A percentile compares a stretch with the other conserved stretches of the same genome.
phyloP scores from a whole-genome alignment of 495 filamentous ascomycete genomes.

The Platismatia glauca region DNA sequence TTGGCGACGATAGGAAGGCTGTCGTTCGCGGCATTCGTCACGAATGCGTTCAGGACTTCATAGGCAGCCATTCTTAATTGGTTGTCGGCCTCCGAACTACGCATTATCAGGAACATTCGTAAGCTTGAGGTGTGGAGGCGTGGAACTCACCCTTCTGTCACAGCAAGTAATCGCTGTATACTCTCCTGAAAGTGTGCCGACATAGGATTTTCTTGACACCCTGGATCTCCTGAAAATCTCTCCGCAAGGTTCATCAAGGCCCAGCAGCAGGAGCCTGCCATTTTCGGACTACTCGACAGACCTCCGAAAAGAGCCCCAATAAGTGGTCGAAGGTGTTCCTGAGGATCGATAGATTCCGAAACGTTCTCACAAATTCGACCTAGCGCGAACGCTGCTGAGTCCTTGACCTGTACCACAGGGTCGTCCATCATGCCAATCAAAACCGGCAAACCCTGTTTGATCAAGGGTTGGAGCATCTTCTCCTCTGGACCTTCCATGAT shows the following conservation, averaged over 20 bases:
- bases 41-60: conserved; percentile 90
- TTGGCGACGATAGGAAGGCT: conserved; percentile 70
- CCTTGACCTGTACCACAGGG: conserved; percentile 75
- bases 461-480: conserved; percentile 74
- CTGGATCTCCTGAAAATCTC: conserved; percentile 76
- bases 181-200: conserved; percentile 90
- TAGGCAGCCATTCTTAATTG: conserved; percentile 97
- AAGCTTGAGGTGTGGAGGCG: background rate
- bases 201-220: conserved; percentile 69
- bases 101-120: background rate
- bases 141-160: conserved; percentile 63
- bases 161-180: conserved; percentile 70
- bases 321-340: conserved; percentile 68
- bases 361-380: conserved; percentile 90
- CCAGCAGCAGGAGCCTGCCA: conserved; percentile 98
- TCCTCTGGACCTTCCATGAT: conserved; percentile 98
- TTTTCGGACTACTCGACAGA: conserved; percentile 84
- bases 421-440: conserved; percentile 97
- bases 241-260: conserved; percentile 97
- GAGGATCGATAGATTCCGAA: conserved; percentile 77
- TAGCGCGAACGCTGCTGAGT: conserved; percentile 94
- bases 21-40: conserved; percentile 79
- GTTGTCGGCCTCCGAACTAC: conserved; percentile 68
- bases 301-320: conserved; percentile 86
- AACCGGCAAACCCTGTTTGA: conserved; percentile 87